A percentile compares a stretch with the other conserved stretches of the same genome.
These are phyloP conservation scores for Debaryomyces singareniensis DNA, from an alignment of 1,139 yeast species.

Conservation along the genomic window DNA sequence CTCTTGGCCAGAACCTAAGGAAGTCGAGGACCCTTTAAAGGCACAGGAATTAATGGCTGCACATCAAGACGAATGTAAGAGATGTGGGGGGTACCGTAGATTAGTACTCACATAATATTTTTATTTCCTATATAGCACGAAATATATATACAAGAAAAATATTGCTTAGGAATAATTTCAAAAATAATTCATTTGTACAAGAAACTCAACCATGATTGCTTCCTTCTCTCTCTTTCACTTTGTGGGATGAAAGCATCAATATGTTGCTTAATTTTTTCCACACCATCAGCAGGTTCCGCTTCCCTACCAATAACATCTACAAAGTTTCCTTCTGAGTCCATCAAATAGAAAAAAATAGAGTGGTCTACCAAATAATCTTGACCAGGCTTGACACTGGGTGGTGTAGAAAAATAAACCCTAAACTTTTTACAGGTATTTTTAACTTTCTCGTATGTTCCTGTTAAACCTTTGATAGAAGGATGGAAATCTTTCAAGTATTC, in stretches of 20 bases:
- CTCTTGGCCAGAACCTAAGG: constrained; percentile 45
- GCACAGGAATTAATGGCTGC: constrained; percentile 42
- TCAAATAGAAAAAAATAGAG: constrained; percentile 88
- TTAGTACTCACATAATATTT: constrained; percentile 16
- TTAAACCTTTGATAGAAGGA: constrained; percentile 78
- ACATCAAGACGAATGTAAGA: constrained; percentile 42
- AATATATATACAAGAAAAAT: neutral
- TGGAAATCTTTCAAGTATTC: constrained; percentile 83
- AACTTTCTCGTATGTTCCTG: constrained; percentile 83
- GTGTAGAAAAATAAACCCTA: constrained; percentile 93
- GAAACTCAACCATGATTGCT: constrained; percentile 51
- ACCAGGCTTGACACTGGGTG: constrained; percentile 87
- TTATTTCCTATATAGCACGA: neutral
- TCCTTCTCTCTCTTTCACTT: constrained; percentile 53
- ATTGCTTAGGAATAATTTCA: neutral
- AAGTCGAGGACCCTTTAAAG: constrained; percentile 37
- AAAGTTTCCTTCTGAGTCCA: constrained; percentile 95
- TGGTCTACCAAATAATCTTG: constrained; percentile 96
- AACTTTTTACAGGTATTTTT: constrained; percentile 80
- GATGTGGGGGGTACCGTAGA: constrained; percentile 47
- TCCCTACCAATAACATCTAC: constrained; percentile 93
- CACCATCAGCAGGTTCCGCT: constrained; percentile 72
- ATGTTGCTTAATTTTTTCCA: constrained; percentile 71
- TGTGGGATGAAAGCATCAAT: constrained; percentile 72
- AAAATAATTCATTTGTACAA: constrained; percentile 31